These are phyloP conservation scores for Antrodiella citrinella DNA, from an alignment of 768 basidiomycete genomes.

Conservation along the genomic window DNA sequence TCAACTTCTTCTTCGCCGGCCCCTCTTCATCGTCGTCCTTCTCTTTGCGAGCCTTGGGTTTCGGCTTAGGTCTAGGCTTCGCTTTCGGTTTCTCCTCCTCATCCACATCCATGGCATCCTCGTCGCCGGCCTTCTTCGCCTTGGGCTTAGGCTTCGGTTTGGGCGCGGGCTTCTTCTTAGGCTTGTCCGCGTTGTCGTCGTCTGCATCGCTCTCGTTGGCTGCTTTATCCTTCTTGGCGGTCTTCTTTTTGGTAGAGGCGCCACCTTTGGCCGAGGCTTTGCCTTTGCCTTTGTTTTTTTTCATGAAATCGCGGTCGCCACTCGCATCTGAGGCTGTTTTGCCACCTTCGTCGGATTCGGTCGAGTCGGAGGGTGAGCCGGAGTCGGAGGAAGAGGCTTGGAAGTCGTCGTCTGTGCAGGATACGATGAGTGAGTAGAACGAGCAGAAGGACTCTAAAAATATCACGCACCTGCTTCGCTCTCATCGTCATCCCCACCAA, in stretches of 20 bases:
- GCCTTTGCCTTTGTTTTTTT: slow-evolving; percentile 27
- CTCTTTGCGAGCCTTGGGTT: slow-evolving; percentile 36
- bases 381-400: slow-evolving; percentile 74
- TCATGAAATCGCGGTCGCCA: slow-evolving; percentile 61
- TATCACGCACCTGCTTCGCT: slow-evolving; percentile 61
- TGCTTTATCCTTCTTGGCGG: slow-evolving; percentile 19
- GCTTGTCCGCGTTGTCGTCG: slow-evolving; percentile 34
- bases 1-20: slow-evolving; percentile 72
- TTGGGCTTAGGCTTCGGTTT: slow-evolving; percentile 44
- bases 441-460: slow-evolving; percentile 13
- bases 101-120: slow-evolving; percentile 34
- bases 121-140: slow-evolving; percentile 33
- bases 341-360: slow-evolving; percentile 60
- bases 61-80: slow-evolving; percentile 38
- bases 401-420: slow-evolving; percentile 77
- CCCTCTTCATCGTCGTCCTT: slow-evolving; percentile 34
- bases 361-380: slow-evolving; percentile 79
- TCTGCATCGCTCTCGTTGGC: slow-evolving; percentile 24
- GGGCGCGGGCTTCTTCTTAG: slow-evolving; percentile 35
- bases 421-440: background rate
- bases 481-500: slow-evolving; percentile 64
- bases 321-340: slow-evolving; percentile 80
- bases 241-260: slow-evolving; percentile 29
- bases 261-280: slow-evolving; percentile 35
- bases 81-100: slow-evolving; percentile 18